Evolutionary conservation across 2,329 filamentous ascomycete species (phyloP), one percentile per base, ranked within the genome.

Genomic region (Byssothecium circinans): DNA sequence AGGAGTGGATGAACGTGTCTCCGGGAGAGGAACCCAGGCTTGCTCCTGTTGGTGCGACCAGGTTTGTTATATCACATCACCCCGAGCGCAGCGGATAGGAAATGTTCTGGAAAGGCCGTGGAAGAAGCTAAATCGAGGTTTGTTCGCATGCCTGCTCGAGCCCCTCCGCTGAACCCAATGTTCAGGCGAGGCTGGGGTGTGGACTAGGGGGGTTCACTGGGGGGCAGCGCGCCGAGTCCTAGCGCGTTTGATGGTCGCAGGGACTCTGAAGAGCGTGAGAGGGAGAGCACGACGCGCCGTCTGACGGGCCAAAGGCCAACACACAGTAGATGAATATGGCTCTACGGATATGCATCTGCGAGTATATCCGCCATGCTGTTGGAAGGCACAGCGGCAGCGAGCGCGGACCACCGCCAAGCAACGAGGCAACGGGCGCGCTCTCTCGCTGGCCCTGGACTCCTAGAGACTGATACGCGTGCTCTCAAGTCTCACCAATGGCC

Each of bases 61-160:
- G 61, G 60, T 54, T n/a, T 61, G 59, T 67, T 68, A 66, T 65
- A 64, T 68, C 64, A 68, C 62, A 65, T 67, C 65, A 65, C 58
- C 23, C 61, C 59, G 58, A 53, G 53, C 56, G 53, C 57, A 61
- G 62, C 63, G 63, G 64, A 60, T 60, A 58, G 56, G 60, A 62
- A 62, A 57, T 61, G 56, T 69, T 69, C 66, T 69, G 55, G 66
- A 70, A 69, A 60, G 48, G 44, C 48, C 56, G 58, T 67, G 46
- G 67, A 69, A 70, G 65, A 60, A 65, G 60, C 64, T 67, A 68
- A 67, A 64, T 49, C 49, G 50, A 45, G 61, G 55, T 25, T 36
- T 53, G 61, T 50, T 57, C 65, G 56, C 60, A 58, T 50, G 45
- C 45, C 50, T 52, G 62, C 57, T 60, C 61, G 60, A 64, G 64